These are phyloP conservation scores for Graphilbum fragrans DNA, from an alignment of 2,329 filamentous ascomycete species.

Conservation along the genomic window DNA sequence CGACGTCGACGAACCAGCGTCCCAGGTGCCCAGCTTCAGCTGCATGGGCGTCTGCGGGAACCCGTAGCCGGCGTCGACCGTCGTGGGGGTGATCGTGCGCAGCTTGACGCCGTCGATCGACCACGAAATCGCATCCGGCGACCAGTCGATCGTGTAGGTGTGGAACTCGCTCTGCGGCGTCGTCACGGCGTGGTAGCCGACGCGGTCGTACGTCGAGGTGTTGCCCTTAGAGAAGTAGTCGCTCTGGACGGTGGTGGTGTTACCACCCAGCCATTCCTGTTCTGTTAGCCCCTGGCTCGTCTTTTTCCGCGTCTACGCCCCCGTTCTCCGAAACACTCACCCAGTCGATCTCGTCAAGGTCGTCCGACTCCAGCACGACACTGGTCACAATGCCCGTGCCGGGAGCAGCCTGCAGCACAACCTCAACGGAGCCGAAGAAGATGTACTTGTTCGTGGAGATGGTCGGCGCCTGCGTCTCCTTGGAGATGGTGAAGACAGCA, in stretches of 20 bases:
- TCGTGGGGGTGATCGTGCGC: slow-evolving; percentile 33
- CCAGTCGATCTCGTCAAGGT: slow-evolving; percentile 92
- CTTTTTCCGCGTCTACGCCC: too few species aligned
- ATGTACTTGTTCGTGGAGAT: slow-evolving; percentile 78
- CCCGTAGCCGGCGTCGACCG: slow-evolving; percentile 36
- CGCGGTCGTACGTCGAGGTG: neutral
- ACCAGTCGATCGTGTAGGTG: slow-evolving; percentile 61
- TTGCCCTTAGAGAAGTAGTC: slow-evolving; percentile 57
- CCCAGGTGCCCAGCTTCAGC: slow-evolving; percentile 49
- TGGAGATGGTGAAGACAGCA: slow-evolving; percentile 54
- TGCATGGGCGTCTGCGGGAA: slow-evolving; percentile 63
- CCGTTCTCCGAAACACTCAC: slow-evolving; percentile 3
- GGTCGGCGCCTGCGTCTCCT: slow-evolving; percentile 54
- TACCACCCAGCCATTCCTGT: slow-evolving; percentile 69
- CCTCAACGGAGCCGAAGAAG: slow-evolving; percentile 86
- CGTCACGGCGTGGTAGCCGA: slow-evolving; percentile 42
- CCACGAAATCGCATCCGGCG: slow-evolving; percentile 43
- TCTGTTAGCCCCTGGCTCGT: neutral
- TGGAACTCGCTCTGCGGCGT: slow-evolving; percentile 42
- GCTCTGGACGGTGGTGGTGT: slow-evolving; percentile 62
- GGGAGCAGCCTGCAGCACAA: slow-evolving; percentile 64
- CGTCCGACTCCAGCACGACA: slow-evolving; percentile 78
- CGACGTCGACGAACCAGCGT: slow-evolving; percentile 33
- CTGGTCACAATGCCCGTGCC: slow-evolving; percentile 84
- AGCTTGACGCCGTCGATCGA: slow-evolving; percentile 38